Conservation (phyloP, 768 basidiomycete genomes). For the Termitomyces bulborhizus region DNA sequence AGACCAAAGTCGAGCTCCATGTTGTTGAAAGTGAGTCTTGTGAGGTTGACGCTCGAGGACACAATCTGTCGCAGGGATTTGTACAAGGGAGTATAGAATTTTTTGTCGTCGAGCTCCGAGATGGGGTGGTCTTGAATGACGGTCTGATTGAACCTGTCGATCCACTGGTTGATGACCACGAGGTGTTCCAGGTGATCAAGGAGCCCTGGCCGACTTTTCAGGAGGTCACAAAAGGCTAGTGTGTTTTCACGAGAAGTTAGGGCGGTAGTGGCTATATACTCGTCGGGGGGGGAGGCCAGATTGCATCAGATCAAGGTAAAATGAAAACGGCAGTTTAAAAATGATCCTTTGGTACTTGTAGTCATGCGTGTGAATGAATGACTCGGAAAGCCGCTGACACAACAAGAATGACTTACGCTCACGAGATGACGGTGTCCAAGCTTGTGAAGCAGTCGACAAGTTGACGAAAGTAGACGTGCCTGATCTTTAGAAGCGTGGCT, state of each 20-base stretch:
- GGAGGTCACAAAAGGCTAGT: background rate
- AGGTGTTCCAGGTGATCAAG: background rate
- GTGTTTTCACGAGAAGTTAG: background rate
- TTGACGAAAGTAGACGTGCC: background rate
- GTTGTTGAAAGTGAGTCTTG: background rate
- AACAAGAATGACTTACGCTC: background rate
- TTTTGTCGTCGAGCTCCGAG: background rate
- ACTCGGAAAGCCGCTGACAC: background rate
- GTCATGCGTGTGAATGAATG: too few relatives aligned
- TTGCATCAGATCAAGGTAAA: background rate
- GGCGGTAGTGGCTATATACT: background rate
- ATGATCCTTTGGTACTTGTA: background rate
- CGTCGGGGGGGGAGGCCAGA: background rate
- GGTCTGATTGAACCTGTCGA: background rate
- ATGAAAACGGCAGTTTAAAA: background rate
- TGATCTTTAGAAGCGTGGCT: background rate
- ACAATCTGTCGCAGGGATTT: background rate
- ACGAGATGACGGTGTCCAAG: background rate
- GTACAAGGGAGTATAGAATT: background rate
- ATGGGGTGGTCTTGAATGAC: background rate
- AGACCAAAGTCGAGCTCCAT: background rate
- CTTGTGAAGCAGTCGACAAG: slow-evolving; percentile 1
- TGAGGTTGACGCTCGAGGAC: background rate
- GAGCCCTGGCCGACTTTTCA: background rate
- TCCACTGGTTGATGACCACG: background rate